These are phyloP conservation scores for Herpetospermum pedunculosum DNA, from an alignment of 306 rosid genomes.

Conservation along the genomic window DNA sequence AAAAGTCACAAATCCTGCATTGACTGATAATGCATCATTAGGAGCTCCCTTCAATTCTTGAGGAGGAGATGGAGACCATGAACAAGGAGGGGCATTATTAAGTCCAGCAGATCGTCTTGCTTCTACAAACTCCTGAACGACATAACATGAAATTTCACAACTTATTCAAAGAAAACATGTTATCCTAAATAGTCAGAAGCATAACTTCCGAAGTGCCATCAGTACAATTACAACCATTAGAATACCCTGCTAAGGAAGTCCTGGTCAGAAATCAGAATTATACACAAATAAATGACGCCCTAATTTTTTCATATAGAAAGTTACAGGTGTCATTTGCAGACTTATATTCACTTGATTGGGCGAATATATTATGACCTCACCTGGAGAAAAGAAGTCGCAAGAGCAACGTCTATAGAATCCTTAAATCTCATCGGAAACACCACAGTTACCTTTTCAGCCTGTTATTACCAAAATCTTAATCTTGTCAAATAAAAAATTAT, in stretches of 20 bases:
- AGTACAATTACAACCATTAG: not conserved
- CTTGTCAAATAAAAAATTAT: conserved; percentile 9
- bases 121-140: conserved; percentile 82
- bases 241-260: not conserved
- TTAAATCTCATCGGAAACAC: conserved; percentile 93
- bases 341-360: not conserved
- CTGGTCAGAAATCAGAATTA: not conserved
- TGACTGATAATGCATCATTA: conserved; percentile 57
- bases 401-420: conserved; percentile 75
- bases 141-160: conserved; percentile 7
- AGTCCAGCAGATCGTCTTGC: conserved; percentile 92
- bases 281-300: not conserved
- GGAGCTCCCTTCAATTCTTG: conserved; percentile 61
- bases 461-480: conserved; percentile 14
- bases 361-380: conserved; percentile 18
- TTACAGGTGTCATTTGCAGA: not conserved
- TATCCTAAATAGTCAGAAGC: not conserved
- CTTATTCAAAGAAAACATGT: not conserved
- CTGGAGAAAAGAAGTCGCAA: conserved; percentile 95
- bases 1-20: conserved; percentile 93
- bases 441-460: conserved; percentile 88
- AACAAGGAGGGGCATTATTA: conserved; percentile 69
- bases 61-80: conserved; percentile 81
- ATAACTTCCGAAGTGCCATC: not conserved
- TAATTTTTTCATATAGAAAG: not conserved